Conservation (phyloP, 768 basidiomycete species). For the Agrocybe pediades region DNA sequence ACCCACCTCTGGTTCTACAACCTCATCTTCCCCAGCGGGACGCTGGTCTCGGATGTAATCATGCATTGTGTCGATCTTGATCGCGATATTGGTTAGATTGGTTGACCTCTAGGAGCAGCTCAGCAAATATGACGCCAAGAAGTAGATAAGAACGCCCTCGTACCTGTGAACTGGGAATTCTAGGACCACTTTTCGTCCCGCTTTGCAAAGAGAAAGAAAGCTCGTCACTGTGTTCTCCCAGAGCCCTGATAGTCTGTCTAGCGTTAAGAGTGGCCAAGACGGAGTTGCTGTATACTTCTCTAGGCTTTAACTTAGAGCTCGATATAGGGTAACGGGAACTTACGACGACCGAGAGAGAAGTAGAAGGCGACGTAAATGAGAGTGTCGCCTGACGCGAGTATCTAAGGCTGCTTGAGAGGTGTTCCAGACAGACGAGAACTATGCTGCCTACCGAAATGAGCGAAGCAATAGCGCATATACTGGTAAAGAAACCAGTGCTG, state of each 20-base stretch:
- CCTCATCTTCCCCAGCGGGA: conserved; percentile 13
- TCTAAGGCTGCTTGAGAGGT: conserved; percentile 28
- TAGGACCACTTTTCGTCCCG: conserved; percentile 37
- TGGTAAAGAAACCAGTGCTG: conserved; percentile 46
- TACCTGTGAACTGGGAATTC: conserved; percentile 34
- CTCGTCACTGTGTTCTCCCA: conserved; percentile 47
- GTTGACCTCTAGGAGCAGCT: conserved; percentile 37
- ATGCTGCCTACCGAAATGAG: conserved; percentile 29
- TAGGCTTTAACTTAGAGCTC: not conserved
- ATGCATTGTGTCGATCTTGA: conserved; percentile 65
- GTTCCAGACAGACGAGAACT: not conserved
- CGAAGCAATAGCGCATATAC: conserved; percentile 32
- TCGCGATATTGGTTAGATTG: conserved; percentile 60
- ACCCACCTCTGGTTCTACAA: conserved; percentile 27
- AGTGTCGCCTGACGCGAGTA: conserved; percentile 47
- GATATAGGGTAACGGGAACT: conserved; percentile 16
- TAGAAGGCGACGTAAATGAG: conserved; percentile 62
- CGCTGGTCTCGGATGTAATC: conserved; percentile 46
- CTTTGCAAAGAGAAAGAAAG: conserved; percentile 49
- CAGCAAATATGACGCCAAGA: conserved; percentile 1
- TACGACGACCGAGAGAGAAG: conserved; percentile 54
- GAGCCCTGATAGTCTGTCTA: conserved; percentile 40
- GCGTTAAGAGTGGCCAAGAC: conserved; percentile 57
- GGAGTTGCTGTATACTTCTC: conserved; percentile 55
- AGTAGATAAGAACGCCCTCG: conserved; percentile 10